These are phyloP conservation scores for Pluteus cervinus DNA, from an alignment of 768 basidiomycete species.

Conservation along the genomic window DNA sequence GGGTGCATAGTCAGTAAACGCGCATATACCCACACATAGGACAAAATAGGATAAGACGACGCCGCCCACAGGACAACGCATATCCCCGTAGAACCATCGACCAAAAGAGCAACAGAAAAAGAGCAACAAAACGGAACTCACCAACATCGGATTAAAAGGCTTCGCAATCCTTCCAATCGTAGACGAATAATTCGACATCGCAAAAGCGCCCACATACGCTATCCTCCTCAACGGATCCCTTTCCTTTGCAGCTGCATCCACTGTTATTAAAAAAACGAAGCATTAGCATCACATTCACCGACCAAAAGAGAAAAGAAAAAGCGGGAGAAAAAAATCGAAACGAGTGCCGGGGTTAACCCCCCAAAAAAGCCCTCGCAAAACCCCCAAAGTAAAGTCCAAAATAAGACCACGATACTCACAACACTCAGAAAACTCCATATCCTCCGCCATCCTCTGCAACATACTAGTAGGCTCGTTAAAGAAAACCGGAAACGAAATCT, in stretches of 20 bases:
- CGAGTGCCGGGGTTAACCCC: too few relatives aligned
- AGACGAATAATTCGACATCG: constrained; percentile 96
- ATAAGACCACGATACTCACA: constrained; percentile 39
- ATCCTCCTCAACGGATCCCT: constrained; percentile 74
- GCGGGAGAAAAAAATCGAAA: too few relatives aligned
- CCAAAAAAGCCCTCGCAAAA: too few relatives aligned
- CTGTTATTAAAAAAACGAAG: constrained; percentile 27
- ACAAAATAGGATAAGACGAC: too few relatives aligned
- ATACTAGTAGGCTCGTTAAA: constrained; percentile 95
- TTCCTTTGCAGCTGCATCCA: constrained; percentile 81
- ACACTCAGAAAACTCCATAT: constrained; percentile 96
- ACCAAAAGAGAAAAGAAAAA: neutral
- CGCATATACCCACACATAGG: too few relatives aligned
- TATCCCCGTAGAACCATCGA: neutral
- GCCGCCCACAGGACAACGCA: too few relatives aligned
- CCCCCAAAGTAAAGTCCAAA: constrained; percentile 2
- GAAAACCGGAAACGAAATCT: constrained; percentile 90
- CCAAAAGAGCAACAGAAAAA: neutral
- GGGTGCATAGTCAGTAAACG: too few relatives aligned
- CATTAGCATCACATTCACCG: neutral
- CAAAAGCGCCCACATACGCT: constrained; percentile 93
- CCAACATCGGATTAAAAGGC: constrained; percentile 95
- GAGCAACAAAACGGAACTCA: constrained; percentile 27
- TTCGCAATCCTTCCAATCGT: constrained; percentile 96
- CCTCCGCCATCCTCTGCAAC: constrained; percentile 96